These are phyloP conservation scores for grape (Vitis vinifera) DNA, from an alignment of 164 flowering plant species.

Conservation along the genomic window ASM3070453v1 NC_081813.1:2141001-2141500, in stretches of 20 bases:
- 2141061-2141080: constrained; percentile 52
- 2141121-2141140: constrained; percentile 66
- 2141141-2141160: constrained; percentile 65
- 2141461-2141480: constrained; percentile 24
- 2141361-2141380: constrained; percentile 34
- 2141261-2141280: constrained; percentile 55
- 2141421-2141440: constrained; percentile 50
- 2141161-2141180: constrained; percentile 57
- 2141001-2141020: constrained; percentile 51
- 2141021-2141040: constrained; percentile 41
- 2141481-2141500: constrained; percentile 50
- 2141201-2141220: constrained; percentile 38
- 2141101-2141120: constrained; percentile 29
- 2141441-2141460: constrained; percentile 37
- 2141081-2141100: constrained; percentile 69
- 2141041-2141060: constrained; percentile 77
- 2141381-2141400: constrained; percentile 35
- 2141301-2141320: constrained; percentile 41
- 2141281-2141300: constrained; percentile 61
- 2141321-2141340: constrained; percentile 49
- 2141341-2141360: constrained; percentile 60
- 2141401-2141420: constrained; percentile 90
- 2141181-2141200: constrained; percentile 57
- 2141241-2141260: constrained; percentile 85
- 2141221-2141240: constrained; percentile 43